phyloP scores from a whole-genome alignment of 2,329 filamentous ascomycete genomes.

The Pseudocercospora macadamiae region DNA sequence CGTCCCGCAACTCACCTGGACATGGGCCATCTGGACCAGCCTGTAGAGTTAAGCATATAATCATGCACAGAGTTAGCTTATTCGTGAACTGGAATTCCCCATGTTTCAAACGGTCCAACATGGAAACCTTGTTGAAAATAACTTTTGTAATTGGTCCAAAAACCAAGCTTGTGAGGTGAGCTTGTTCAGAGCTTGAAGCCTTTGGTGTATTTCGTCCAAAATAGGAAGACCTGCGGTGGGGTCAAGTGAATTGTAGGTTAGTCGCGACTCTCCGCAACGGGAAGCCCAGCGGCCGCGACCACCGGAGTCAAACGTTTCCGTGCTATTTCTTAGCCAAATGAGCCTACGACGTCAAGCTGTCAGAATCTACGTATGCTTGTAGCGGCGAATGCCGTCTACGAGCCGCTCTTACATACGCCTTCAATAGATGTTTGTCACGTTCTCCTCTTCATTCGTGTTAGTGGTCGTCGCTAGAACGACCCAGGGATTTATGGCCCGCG shows the following conservation, averaged over 20 bases:
- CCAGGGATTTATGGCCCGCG: background rate
- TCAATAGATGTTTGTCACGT: background rate
- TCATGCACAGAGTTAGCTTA: constrained; percentile 6
- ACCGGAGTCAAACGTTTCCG: constrained; percentile 1
- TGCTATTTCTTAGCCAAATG: constrained; percentile 1
- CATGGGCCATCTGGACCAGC: background rate
- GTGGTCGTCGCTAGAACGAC: background rate
- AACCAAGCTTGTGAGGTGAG: background rate
- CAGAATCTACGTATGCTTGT: background rate
- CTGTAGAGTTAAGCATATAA: constrained; percentile 7
- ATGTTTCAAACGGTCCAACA: background rate
- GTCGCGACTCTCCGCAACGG: background rate
- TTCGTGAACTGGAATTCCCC: background rate
- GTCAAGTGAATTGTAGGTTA: constrained; percentile 4
- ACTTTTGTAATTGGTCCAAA: background rate
- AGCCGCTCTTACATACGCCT: background rate
- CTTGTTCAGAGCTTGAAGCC: background rate
- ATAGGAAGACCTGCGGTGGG: background rate
- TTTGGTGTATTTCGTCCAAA: background rate
- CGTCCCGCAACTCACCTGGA: background rate
- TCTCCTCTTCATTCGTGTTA: background rate
- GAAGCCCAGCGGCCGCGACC: background rate
- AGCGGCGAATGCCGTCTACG: background rate
- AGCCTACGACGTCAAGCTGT: constrained; percentile 1
- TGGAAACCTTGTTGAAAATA: background rate